Percentiles rank a stretch among this genome's conserved stretches.
Evolutionary conservation across 177 flowering plant species (phyloP).

Genomic region (Vitis hybrid): DNA sequence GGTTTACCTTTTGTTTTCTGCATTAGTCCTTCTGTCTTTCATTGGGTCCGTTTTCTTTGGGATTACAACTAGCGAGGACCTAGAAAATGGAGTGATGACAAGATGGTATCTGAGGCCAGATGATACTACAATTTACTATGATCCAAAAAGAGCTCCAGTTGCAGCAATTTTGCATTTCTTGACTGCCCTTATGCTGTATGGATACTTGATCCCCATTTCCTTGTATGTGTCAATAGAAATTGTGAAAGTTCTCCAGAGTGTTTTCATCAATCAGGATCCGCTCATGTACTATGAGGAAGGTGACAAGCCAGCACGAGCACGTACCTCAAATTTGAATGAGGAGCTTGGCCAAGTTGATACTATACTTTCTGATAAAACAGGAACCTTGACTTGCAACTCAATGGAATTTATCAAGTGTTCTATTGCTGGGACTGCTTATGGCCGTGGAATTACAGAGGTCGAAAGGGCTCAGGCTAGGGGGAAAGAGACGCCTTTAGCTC

Average conservation of each 20-base stretch:
- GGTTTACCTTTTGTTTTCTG: conserved; percentile 36
- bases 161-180: conserved; percentile 52
- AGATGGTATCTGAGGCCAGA: conserved; percentile 68
- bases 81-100: conserved; percentile 34
- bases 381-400: conserved; percentile 62
- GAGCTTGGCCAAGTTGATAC: conserved; percentile 66
- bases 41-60: conserved; percentile 52
- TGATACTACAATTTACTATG: conserved; percentile 38
- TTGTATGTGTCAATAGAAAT: conserved; percentile 59
- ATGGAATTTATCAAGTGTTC: conserved; percentile 67
- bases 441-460: conserved; percentile 52
- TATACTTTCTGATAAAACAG: conserved; percentile 61
- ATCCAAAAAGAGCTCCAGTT: conserved; percentile 35
- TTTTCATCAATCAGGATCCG: conserved; percentile 49
- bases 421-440: conserved; percentile 50
- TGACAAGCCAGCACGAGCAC: conserved; percentile 52
- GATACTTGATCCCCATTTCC: conserved; percentile 57
- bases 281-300: conserved; percentile 54
- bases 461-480: conserved; percentile 45
- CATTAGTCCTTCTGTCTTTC: conserved; percentile 35
- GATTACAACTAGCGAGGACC: conserved; percentile 37
- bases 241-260: conserved; percentile 57
- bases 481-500: conserved; percentile 34
- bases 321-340: conserved; percentile 64
- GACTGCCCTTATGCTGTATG: conserved; percentile 51